Evolutionary conservation across 176 grass and related monocot species (phyloP), one percentile per base, ranked within the genome.

Genomic region (Aegilops sharonensis): DNA sequence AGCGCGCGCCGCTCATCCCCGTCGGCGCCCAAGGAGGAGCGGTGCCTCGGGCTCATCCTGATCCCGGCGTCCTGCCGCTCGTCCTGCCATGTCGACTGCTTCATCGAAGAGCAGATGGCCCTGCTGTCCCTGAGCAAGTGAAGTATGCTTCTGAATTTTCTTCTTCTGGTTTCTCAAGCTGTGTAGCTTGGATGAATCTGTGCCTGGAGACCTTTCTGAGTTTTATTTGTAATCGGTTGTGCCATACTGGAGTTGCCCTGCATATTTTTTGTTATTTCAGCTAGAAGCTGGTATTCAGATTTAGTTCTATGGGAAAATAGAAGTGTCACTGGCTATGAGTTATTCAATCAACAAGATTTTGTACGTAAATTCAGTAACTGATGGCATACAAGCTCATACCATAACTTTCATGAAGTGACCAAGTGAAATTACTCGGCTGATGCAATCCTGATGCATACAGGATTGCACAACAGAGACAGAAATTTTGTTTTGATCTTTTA

Each of bases 71-170:
- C 94, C 12, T 98, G 97, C 80, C 88, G 94, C 3, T 94, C 87
- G 4, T 98, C 92, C 3, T 98, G 97, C 87, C 97, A 96, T 82
- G 85, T 90, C 9, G 94, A 96, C 69, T 95, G 94, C 88, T 84
- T 87, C 24, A 73, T 98, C 25, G 92, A 98, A 11, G 97, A 94
- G 79, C 85, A 92, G 66, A 81, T 96, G 90, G 88, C 91, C 13
- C 86, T 96, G 52, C 75, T 99, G 12, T 90, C 90, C 34, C 81
- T 96, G 57, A 48, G 84, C 31, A 79, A 87, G 23, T 94, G 89
- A 95, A 37, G 21, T 18, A n/a, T 83, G 40, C 25, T 83, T 84
- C 76, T 64, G 20, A 11, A 35, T 43, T 18, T 12, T 45, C 7
- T 12, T 43, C 7, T 5, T 35, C 2, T 43, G 39, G 1, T 35